Base-by-base conservation (phyloP, 2,329 filamentous ascomycete genomes). In the Aspergillus thermomutatus region DNA sequence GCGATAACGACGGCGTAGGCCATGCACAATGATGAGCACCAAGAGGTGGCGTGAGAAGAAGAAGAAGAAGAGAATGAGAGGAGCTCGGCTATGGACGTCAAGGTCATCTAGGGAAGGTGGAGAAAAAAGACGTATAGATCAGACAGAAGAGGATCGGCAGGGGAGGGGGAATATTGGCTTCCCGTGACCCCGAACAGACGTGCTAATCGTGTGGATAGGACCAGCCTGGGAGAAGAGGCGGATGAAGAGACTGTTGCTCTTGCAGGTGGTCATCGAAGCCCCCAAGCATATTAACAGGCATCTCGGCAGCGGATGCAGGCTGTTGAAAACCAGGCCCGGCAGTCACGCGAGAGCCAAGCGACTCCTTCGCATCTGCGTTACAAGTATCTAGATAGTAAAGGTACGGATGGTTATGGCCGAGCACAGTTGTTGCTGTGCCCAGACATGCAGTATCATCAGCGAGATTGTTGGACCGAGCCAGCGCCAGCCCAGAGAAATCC, bases 241-340 rank as follows among this genome's bases (percentile, higher is more conserved):
- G 46, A 49, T 60, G 63, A 31, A 64, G 34, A 14, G 60, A 14
- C 19, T 65, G 64, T 9, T 61, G 56, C 14, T 67, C 69, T 17
- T 64, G 61, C 6, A 64, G 23, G 23, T 65, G 60, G 10, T 70
- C 65, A 10, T 59, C 60, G 50, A 67, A 71, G 25, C 67, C 64
- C 14, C 55, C 53, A 27, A 70, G 54, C 56, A 71, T 62, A 28
- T 67, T 64, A 47, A 58, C 55, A 9, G 69, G 54, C 28, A 72
- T 46, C 17, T 53, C 59, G 11, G 60, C 52, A 11, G 56, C 25
- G 10, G 59, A 19, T 21, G 48, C 46, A 17, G 56, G 19, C 40
- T 65, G 61, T 21, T 63, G 62, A 5, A 25, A 52, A 26, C 55
- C 64, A 31, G 49, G 62, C 46, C 40, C 64, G 53, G 60, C 50